phyloP scores from a whole-genome alignment of 768 basidiomycete genomes.

The Cantharellus anzutake region DNA sequence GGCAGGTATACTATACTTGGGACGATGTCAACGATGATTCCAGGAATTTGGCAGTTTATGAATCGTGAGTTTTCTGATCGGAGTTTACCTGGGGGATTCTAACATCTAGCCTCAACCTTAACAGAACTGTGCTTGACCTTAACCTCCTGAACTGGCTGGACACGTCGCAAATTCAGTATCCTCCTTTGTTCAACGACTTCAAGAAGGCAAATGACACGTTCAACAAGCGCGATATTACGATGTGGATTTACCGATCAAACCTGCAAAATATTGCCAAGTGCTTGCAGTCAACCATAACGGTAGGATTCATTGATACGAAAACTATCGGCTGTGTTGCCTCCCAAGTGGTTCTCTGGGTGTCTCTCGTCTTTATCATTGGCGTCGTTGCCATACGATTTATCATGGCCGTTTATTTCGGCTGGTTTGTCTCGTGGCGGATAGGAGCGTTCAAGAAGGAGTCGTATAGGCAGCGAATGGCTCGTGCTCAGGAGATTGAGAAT shows the following conservation, averaged over 20 bases:
- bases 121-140: constrained; percentile 76
- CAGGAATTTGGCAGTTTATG: constrained; percentile 83
- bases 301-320: constrained; percentile 89
- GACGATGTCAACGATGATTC: constrained; percentile 44
- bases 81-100: background rate
- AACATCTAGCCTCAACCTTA: background rate
- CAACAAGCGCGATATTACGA: constrained; percentile 74
- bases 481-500: constrained; percentile 79
- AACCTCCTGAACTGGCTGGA: constrained; percentile 72
- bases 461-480: constrained; percentile 77
- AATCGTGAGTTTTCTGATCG: constrained; percentile 42
- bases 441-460: constrained; percentile 89
- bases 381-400: constrained; percentile 87
- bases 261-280: constrained; percentile 56
- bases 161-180: constrained; percentile 61
- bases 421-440: constrained; percentile 94
- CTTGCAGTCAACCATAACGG: constrained; percentile 64
- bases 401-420: constrained; percentile 93
- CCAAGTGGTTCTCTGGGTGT: constrained; percentile 81
- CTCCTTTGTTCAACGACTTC: constrained; percentile 63
- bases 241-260: constrained; percentile 55
- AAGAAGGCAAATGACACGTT: constrained; percentile 49
- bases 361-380: constrained; percentile 91
- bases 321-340: constrained; percentile 95
- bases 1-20: constrained; percentile 93